Evolutionary conservation across 495 filamentous ascomycete species (phyloP), one percentile per base, ranked within the genome.

Genomic region (Aspergillus carlsbadensis): DNA sequence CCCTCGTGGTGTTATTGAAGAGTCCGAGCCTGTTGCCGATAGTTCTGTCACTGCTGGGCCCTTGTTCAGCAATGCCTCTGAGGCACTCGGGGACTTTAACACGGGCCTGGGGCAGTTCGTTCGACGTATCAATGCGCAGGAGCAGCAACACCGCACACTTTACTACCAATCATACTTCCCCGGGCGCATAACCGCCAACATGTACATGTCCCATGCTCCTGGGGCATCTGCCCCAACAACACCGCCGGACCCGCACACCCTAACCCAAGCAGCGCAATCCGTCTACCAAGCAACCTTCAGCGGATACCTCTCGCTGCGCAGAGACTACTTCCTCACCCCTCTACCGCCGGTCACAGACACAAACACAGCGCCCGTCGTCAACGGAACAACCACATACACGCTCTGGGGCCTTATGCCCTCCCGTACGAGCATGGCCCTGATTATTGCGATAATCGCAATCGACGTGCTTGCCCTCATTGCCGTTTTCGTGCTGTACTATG

Each of bases 261-360:
- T 60, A 8, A 50, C 58, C 7, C 17, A 20, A 0, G 47, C 51
- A 10, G 44, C 57, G 0, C 49, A 61, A 44, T 33, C 40, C 7
- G 41, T 54, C 39, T 69, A 69, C 31, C 56, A 61, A 37, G 20
- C 46, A 14, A 42, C 48, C n/a, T 69, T 67, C 56, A 60, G 45
- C 20, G 62, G 41, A 6, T 57, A 67, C 35, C 22, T 63, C 1
- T 56, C 59, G 4, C 52, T 66, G 0, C 44, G 45, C 54, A 60
- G 54, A 3, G 49, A 63, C 10, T 61, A 56, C 26, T 48, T 69
- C 14, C n/a, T 47, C 6, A 24, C 22, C 7, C 10, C 31, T 1
- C 6, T 15, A n/a, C n/a, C n/a, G n/a, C n/a, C n/a, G n/a, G n/a
- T n/a, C n/a, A n/a, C n/a, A n/a, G n/a, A n/a, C n/a, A n/a, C n/a